Evolutionary conservation across 768 basidiomycete species (phyloP).

Genomic region (Sporobolomyces roseus): DNA sequence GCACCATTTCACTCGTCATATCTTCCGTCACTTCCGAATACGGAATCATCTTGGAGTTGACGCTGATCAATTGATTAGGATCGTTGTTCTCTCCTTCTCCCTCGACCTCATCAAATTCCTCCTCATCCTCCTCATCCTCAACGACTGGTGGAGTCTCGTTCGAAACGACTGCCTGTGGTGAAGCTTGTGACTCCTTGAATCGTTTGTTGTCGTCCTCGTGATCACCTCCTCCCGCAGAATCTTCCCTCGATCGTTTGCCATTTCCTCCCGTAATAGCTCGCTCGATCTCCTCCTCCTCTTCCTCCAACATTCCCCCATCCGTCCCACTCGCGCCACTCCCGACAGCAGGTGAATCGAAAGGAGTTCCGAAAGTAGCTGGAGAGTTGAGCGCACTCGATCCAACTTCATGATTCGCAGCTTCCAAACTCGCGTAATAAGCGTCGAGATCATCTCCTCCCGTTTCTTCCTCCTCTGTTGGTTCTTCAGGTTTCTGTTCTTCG

Average conservation of each 20-base stretch:
- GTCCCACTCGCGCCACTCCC: neutral
- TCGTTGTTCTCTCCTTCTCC: slow-evolving; percentile 39
- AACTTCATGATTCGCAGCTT: slow-evolving; percentile 11
- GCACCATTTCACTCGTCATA: slow-evolving; percentile 42
- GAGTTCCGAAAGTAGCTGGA: neutral
- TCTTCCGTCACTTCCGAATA: slow-evolving; percentile 84
- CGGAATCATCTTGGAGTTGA: slow-evolving; percentile 68
- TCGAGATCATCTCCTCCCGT: slow-evolving; percentile 36
- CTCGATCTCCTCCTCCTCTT: neutral
- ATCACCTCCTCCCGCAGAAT: neutral
- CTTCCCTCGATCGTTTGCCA: slow-evolving; percentile 8
- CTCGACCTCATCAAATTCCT: slow-evolving; percentile 40
- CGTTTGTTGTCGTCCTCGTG: neutral
- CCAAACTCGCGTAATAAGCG: slow-evolving; percentile 45
- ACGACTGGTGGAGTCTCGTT: neutral
- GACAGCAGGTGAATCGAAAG: slow-evolving; percentile 11
- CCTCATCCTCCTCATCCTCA: slow-evolving; percentile 28
- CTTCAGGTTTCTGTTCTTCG: neutral
- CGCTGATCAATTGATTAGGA: slow-evolving; percentile 49
- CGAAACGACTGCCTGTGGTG: neutral
- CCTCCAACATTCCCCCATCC: neutral
- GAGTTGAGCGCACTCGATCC: neutral
- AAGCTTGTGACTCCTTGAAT: neutral
- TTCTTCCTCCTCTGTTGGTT: neutral
- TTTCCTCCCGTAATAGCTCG: neutral